A percentile compares a stretch with the other conserved stretches of the same genome.
These are phyloP conservation scores for Ephemerocybe angulata DNA, from an alignment of 768 basidiomycete species.

Conservation along the genomic window DNA sequence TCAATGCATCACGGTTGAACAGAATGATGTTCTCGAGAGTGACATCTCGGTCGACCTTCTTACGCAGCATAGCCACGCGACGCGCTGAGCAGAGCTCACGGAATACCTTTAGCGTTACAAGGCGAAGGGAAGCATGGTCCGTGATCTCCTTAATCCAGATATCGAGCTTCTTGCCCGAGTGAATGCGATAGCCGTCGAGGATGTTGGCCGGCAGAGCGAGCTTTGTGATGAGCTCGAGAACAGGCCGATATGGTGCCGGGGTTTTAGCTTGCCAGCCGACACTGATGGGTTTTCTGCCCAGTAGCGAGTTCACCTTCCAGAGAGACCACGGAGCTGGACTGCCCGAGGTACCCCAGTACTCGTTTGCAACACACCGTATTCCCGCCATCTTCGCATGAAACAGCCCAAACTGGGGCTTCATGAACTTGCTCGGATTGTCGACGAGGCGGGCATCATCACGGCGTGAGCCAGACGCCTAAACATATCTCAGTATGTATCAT, in stretches of 20 bases:
- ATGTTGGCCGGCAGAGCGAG: not conserved
- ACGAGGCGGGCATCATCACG: constrained; percentile 16
- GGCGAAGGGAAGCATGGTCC: not conserved
- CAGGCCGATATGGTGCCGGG: not conserved
- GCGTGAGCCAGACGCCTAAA: constrained; percentile 18
- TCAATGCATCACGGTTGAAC: constrained; percentile 20
- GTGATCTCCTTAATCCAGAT: not conserved
- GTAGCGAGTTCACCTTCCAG: not conserved
- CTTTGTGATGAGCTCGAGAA: not conserved
- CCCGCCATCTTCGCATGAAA: constrained; percentile 25
- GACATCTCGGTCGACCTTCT: not conserved
- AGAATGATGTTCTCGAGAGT: constrained; percentile 14
- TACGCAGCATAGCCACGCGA: not conserved
- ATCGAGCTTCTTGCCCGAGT: not conserved
- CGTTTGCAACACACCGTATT: constrained; percentile 18
- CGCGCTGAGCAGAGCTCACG: not conserved
- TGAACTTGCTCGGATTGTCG: constrained; percentile 16
- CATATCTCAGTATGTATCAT: too few relatives aligned
- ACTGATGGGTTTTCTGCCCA: not conserved
- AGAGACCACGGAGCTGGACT: constrained; percentile 11
- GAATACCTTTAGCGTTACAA: not conserved
- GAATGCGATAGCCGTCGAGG: not conserved
- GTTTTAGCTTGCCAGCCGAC: not conserved
- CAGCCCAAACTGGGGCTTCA: constrained; percentile 20
- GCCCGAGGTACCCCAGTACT: constrained; percentile 28